Conservation (phyloP, 2,329 filamentous ascomycete species). For the Trichoderma sp. region DNA sequence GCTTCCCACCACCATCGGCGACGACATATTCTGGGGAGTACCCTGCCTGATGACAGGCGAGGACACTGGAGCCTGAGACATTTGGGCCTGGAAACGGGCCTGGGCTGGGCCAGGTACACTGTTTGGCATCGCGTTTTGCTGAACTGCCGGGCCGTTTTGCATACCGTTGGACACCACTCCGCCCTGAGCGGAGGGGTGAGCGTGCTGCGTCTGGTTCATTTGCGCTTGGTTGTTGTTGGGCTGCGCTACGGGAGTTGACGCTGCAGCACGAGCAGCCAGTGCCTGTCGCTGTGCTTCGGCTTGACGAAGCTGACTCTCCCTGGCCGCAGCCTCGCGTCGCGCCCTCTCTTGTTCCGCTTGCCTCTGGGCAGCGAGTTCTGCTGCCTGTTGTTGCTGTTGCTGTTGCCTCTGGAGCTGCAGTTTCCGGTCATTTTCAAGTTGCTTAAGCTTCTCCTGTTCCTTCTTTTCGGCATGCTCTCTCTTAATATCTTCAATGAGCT, state of each 20-base stretch:
- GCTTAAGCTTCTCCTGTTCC: constrained; percentile 71
- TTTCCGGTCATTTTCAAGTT: constrained; percentile 60
- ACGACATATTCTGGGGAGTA: constrained; percentile 66
- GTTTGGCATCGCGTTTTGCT: constrained; percentile 41
- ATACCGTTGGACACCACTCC: constrained; percentile 42
- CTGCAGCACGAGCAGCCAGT: constrained; percentile 33
- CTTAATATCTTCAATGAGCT: constrained; percentile 84
- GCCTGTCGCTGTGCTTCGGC: constrained; percentile 40
- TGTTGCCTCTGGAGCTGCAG: constrained; percentile 49
- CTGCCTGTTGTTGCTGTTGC: constrained; percentile 45
- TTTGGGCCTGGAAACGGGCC: constrained; percentile 54
- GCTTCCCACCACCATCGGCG: constrained; percentile 63
- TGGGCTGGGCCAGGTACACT: constrained; percentile 42
- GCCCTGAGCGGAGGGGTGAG: constrained; percentile 39
- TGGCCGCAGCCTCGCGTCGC: constrained; percentile 39
- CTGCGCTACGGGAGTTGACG: constrained; percentile 32
- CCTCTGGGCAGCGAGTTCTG: constrained; percentile 46
- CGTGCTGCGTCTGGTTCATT: constrained; percentile 36
- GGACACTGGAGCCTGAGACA: constrained; percentile 63
- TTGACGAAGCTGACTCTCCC: constrained; percentile 40
- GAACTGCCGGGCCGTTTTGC: constrained; percentile 36
- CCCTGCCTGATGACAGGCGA: constrained; percentile 68
- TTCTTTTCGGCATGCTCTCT: constrained; percentile 74
- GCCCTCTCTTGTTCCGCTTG: constrained; percentile 46
- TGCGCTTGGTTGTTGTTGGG: constrained; percentile 29